A percentile compares a stretch with the other conserved stretches of the same genome.
Evolutionary conservation across 352 stramenopile species (phyloP).

Genomic region (Globisporangium barbulae): DNA sequence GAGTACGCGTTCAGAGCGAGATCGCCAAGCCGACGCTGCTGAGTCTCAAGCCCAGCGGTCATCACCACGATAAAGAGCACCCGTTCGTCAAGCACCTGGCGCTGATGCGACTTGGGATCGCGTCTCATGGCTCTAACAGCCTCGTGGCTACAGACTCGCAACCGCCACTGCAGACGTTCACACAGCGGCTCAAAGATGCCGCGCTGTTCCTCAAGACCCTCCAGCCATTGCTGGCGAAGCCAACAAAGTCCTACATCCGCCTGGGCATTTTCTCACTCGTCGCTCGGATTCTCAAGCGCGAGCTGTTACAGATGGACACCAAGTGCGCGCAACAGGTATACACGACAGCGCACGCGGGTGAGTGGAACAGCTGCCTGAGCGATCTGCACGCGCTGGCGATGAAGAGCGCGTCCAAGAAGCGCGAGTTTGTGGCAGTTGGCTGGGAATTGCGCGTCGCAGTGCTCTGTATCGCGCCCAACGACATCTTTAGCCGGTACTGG

Average conservation of each 20-base stretch:
- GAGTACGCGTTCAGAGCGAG: slow-evolving; percentile 36
- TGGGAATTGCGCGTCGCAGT: slow-evolving; percentile 55
- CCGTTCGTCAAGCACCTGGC: slow-evolving; percentile 37
- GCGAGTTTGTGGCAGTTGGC: slow-evolving; percentile 28
- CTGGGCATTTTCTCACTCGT: slow-evolving; percentile 38
- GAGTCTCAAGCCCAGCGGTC: slow-evolving; percentile 11
- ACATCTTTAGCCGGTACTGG: slow-evolving; percentile 75
- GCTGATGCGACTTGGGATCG: slow-evolving; percentile 36
- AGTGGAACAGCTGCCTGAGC: slow-evolving; percentile 62
- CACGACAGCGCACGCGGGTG: slow-evolving; percentile 27
- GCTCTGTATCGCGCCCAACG: slow-evolving; percentile 43
- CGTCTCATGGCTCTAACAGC: background rate
- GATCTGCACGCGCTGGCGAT: slow-evolving; percentile 54
- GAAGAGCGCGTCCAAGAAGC: slow-evolving; percentile 43
- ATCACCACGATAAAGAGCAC: slow-evolving; percentile 25
- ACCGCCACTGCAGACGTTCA: slow-evolving; percentile 7
- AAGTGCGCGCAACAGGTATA: slow-evolving; percentile 21
- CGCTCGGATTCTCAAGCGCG: slow-evolving; percentile 33
- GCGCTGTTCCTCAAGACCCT: slow-evolving; percentile 41
- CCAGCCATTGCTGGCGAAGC: slow-evolving; percentile 49
- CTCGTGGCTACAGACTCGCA: slow-evolving; percentile 8
- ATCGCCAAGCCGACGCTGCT: slow-evolving; percentile 24
- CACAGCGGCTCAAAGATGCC: slow-evolving; percentile 35
- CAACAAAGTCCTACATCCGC: slow-evolving; percentile 41
- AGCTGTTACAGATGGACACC: slow-evolving; percentile 30